These are phyloP conservation scores for Biscogniauxia mediterranea DNA, from an alignment of 2,329 filamentous ascomycete genomes.

Conservation along the genomic window DNA sequence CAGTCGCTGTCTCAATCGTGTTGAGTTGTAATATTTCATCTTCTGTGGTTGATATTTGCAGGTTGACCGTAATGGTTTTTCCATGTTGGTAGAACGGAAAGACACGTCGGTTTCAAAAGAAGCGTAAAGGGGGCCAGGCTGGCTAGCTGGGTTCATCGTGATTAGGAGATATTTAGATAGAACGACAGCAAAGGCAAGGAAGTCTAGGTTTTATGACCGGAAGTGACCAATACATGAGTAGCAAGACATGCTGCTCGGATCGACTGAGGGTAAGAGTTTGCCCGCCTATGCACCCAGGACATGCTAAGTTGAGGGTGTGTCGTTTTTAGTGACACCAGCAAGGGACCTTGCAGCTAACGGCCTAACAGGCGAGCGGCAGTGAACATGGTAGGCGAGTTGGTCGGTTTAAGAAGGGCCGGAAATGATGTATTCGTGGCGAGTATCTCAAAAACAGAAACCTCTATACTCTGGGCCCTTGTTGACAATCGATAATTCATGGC, in stretches of 20 bases:
- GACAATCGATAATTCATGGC: background rate
- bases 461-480: background rate
- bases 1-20: background rate
- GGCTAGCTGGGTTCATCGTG: too few species aligned
- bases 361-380: constrained; percentile 21
- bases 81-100: background rate
- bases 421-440: constrained; percentile 17
- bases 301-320: constrained; percentile 1
- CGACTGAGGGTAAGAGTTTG: constrained; percentile 1
- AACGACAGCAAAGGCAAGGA: background rate
- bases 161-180: constrained; percentile 1
- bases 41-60: background rate
- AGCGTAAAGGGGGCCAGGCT: too few species aligned
- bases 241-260: constrained; percentile 7
- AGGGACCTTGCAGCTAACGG: constrained; percentile 25
- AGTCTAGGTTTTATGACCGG: constrained; percentile 5
- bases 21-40: background rate
- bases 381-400: constrained; percentile 3
- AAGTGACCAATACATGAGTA: constrained; percentile 10
- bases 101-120: background rate
- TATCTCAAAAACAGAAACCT: constrained; percentile 16
- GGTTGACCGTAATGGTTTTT: background rate
- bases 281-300: constrained; percentile 10
- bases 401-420: constrained; percentile 6
- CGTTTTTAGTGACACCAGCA: constrained; percentile 13